Evolutionary conservation across 2,329 filamentous ascomycete species (phyloP).

Genomic region (Rhynchosporium secalis): DNA sequence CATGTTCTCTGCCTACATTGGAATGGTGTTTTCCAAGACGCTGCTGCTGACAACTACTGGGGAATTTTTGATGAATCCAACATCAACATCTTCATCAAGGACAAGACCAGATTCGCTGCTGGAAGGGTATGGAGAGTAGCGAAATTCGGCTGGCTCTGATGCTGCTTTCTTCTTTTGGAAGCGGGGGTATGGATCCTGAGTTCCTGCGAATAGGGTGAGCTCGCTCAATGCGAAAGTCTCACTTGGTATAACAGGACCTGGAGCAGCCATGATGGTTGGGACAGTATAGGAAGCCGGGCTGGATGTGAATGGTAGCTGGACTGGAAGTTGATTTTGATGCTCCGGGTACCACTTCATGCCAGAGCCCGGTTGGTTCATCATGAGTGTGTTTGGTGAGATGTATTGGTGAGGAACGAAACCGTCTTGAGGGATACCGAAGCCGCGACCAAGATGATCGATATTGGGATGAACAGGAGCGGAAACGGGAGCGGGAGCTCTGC

Average conservation of each 20-base stretch:
- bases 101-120: neutral
- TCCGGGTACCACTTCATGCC: conserved; percentile 33
- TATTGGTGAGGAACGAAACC: conserved; percentile 17
- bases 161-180: conserved; percentile 16
- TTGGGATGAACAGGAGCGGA: conserved; percentile 1
- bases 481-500: neutral
- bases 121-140: neutral
- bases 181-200: conserved; percentile 1
- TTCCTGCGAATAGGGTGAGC: neutral
- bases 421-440: conserved; percentile 21
- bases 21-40: neutral
- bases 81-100: conserved; percentile 5
- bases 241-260: conserved; percentile 1
- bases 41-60: conserved; percentile 21
- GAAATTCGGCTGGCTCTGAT: conserved; percentile 19
- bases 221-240: neutral
- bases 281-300: neutral
- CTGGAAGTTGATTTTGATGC: conserved; percentile 1
- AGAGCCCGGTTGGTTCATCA: conserved; percentile 23
- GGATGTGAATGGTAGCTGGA: conserved; percentile 13
- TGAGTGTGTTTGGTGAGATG: conserved; percentile 13
- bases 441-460: conserved; percentile 17
- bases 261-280: neutral
- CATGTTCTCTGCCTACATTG: conserved; percentile 14
- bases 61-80: neutral